Conservation (phyloP, 441 rosid species). For the Syzygium malaccense region DNA sequence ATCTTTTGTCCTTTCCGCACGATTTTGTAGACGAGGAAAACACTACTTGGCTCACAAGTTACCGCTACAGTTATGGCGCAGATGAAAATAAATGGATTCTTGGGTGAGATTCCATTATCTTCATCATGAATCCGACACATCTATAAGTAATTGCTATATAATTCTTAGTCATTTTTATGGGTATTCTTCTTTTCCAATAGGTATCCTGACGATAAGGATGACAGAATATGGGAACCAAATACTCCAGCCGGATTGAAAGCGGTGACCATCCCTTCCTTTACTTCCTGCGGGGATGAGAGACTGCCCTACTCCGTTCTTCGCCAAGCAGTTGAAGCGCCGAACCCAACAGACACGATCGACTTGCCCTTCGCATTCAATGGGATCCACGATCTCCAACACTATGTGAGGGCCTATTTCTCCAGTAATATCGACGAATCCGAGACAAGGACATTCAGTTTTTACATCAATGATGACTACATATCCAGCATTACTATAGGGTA, state of each 20-base stretch:
- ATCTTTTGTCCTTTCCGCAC: too few relatives aligned
- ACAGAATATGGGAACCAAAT: background rate
- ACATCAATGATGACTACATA: background rate
- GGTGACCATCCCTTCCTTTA: background rate
- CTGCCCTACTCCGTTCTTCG: background rate
- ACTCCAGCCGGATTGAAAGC: background rate
- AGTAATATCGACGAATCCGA: background rate
- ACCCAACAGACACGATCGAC: background rate
- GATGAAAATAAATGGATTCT: background rate
- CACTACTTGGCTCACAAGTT: background rate
- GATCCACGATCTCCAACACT: background rate
- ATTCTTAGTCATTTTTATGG: background rate
- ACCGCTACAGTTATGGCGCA: background rate
- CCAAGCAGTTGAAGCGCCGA: background rate
- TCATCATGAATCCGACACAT: background rate
- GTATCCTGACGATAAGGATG: background rate
- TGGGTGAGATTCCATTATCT: background rate
- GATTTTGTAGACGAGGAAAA: background rate
- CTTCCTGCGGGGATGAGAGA: background rate
- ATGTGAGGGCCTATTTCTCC: background rate
- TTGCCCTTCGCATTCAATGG: background rate
- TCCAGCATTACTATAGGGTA: background rate
- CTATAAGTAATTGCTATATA: background rate
- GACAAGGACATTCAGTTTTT: background rate
- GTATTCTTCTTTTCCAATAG: background rate